phyloP scores from a whole-genome alignment of 768 basidiomycete species.

The Leccinum pellstonianum region DNA sequence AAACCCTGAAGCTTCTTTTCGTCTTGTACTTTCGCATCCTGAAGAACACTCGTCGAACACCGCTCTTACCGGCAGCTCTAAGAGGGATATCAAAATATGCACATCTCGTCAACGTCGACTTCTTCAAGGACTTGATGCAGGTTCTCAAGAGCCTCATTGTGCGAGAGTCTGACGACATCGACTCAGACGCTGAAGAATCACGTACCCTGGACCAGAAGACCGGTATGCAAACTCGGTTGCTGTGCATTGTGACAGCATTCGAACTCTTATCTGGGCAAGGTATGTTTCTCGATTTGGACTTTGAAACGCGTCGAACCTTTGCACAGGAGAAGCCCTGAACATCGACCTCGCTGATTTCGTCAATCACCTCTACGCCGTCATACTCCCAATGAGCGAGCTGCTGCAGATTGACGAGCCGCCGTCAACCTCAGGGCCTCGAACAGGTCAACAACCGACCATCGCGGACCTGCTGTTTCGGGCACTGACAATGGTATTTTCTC shows the following conservation, averaged over 20 bases:
- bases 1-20: constrained; percentile 96
- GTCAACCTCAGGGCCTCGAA: constrained; percentile 26
- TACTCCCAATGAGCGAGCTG: constrained; percentile 70
- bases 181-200: constrained; percentile 36
- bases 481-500: constrained; percentile 77
- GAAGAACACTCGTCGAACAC: constrained; percentile 77
- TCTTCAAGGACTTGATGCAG: constrained; percentile 92
- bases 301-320: constrained; percentile 1
- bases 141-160: constrained; percentile 78
- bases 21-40: constrained; percentile 95
- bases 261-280: constrained; percentile 97
- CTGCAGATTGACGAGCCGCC: constrained; percentile 60
- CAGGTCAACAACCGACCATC: constrained; percentile 36
- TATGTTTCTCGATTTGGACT: constrained; percentile 25
- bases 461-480: constrained; percentile 85
- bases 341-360: constrained; percentile 93
- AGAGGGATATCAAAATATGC: constrained; percentile 92
- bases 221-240: constrained; percentile 58
- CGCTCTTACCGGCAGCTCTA: constrained; percentile 81
- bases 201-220: constrained; percentile 34
- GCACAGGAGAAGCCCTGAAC: constrained; percentile 89
- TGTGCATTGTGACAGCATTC: constrained; percentile 95
- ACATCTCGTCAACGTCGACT: constrained; percentile 96
- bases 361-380: constrained; percentile 76
- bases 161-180: constrained; percentile 44